Evolutionary conservation across 1,284 basidiomycete species (phyloP).

Genomic region (Trichosporon asahii): DNA sequence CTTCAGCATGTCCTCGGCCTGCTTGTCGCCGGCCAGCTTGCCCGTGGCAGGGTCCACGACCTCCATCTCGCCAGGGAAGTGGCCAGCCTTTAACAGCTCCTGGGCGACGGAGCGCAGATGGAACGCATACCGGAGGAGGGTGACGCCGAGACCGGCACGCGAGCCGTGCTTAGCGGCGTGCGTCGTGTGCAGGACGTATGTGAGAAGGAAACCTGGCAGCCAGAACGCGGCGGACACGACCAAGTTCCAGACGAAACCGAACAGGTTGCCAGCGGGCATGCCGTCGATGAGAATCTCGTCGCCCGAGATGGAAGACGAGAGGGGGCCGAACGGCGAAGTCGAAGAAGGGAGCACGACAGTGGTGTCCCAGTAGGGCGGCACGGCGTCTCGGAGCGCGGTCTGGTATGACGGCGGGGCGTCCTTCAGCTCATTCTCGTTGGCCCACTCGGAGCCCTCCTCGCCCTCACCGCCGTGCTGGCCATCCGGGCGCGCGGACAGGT

Average conservation of each 20-base stretch:
- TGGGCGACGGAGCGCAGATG: constrained; percentile 61
- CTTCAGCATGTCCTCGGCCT: constrained; percentile 42
- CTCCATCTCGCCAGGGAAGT: constrained; percentile 40
- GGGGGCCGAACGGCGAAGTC: constrained; percentile 52
- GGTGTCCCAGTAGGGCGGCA: constrained; percentile 96
- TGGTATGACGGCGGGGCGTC: constrained; percentile 87
- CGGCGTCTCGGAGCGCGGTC: constrained; percentile 82
- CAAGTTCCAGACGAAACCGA: constrained; percentile 55
- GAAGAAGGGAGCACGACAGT: constrained; percentile 69
- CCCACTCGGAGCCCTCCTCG: constrained; percentile 62
- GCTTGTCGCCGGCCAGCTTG: constrained; percentile 31
- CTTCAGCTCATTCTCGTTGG: constrained; percentile 73
- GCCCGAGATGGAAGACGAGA: constrained; percentile 51
- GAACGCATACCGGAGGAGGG: constrained; percentile 88
- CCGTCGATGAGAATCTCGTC: constrained; percentile 60
- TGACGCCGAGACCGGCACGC: constrained; percentile 88
- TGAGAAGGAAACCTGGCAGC: constrained; percentile 91
- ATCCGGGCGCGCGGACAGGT: constrained; percentile 85
- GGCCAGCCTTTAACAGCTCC: constrained; percentile 44
- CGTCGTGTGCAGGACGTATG: constrained; percentile 86
- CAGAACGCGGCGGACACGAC: constrained; percentile 94
- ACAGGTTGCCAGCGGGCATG: constrained; percentile 57
- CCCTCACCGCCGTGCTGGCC: constrained; percentile 57
- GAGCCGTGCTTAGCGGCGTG: constrained; percentile 94
- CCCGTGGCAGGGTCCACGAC: constrained; percentile 33